Conservation (phyloP, 192 early-diverging fungal species). For the Linderina pennispora region DNA sequence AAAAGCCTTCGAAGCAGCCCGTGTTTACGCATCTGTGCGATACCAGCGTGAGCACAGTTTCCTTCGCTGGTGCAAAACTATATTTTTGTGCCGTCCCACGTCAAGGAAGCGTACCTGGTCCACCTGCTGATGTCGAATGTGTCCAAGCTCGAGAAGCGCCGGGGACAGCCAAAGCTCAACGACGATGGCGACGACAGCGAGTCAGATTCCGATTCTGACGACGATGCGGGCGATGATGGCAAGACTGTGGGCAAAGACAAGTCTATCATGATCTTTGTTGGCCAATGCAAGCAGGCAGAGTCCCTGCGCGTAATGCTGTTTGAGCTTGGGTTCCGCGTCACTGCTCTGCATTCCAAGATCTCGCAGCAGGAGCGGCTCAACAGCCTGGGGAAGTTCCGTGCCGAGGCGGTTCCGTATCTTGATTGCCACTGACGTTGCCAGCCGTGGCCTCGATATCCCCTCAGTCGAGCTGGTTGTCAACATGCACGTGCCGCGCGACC, state of each 20-base stretch:
- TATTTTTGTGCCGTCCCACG: slow-evolving; percentile 86
- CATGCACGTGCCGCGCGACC: slow-evolving; percentile 91
- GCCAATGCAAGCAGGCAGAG: slow-evolving; percentile 80
- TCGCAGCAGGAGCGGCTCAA: slow-evolving; percentile 83
- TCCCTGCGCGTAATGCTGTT: slow-evolving; percentile 77
- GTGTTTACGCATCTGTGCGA: slow-evolving; percentile 43
- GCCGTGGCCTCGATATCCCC: slow-evolving; percentile 97
- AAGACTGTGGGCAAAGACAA: slow-evolving; percentile 50
- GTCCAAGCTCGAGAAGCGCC: slow-evolving; percentile 31
- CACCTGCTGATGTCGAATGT: slow-evolving; percentile 57
- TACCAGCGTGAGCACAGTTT: slow-evolving; percentile 64
- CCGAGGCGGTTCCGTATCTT: slow-evolving; percentile 81
- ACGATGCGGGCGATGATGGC: slow-evolving; percentile 10
- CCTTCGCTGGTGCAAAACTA: slow-evolving; percentile 83
- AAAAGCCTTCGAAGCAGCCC: slow-evolving; percentile 16
- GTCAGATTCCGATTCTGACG: slow-evolving; percentile 17
- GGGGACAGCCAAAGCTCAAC: slow-evolving; percentile 6
- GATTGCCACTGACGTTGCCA: slow-evolving; percentile 95
- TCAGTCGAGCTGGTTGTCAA: slow-evolving; percentile 90
- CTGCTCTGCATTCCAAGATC: slow-evolving; percentile 92
- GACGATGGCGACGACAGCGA: slow-evolving; percentile 39
- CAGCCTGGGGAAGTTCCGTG: slow-evolving; percentile 89
- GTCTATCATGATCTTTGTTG: slow-evolving; percentile 91
- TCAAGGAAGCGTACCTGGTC: slow-evolving; percentile 82
- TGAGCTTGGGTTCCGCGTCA: slow-evolving; percentile 85